These are phyloP conservation scores for Leccinum huronense DNA, from an alignment of 1,284 basidiomycete species.

Conservation along the genomic window DNA sequence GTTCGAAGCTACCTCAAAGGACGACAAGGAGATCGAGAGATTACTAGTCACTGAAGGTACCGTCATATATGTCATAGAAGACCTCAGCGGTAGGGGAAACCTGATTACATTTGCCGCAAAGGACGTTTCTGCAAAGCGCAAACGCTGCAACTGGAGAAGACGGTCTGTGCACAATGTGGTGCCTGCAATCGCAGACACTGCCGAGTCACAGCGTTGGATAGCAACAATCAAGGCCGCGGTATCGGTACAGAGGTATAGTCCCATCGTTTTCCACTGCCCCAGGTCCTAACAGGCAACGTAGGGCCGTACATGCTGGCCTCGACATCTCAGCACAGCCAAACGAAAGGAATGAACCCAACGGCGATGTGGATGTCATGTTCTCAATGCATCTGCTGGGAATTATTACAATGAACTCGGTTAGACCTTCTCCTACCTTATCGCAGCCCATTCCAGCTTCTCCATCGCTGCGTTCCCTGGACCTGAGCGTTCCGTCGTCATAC, in stretches of 20 bases:
- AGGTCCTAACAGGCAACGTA: constrained; percentile 28
- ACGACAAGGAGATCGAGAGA: constrained; percentile 68
- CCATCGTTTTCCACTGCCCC: neutral
- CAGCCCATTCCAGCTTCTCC: constrained; percentile 39
- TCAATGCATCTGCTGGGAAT: constrained; percentile 70
- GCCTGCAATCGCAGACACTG: constrained; percentile 61
- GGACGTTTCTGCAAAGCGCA: constrained; percentile 50
- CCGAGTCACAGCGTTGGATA: constrained; percentile 72
- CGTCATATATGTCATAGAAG: constrained; percentile 69
- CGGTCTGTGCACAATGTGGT: constrained; percentile 45
- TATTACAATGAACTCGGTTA: constrained; percentile 35
- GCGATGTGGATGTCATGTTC: constrained; percentile 77
- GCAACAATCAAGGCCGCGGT: constrained; percentile 67
- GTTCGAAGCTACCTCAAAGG: constrained; percentile 57
- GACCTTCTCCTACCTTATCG: constrained; percentile 18
- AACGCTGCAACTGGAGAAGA: constrained; percentile 26
- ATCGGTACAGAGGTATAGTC: constrained; percentile 59
- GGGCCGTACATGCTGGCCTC: constrained; percentile 65
- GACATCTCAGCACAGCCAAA: constrained; percentile 46
- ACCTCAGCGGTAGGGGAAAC: constrained; percentile 58
- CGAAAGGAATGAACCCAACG: constrained; percentile 57
- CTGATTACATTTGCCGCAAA: constrained; percentile 67
- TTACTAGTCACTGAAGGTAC: constrained; percentile 72
- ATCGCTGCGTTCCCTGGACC: constrained; percentile 43
- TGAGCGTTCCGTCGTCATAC: constrained; percentile 21